Conservation (phyloP, 2,329 filamentous ascomycete species). For the Neopestalotiopsis clavispora region DNA sequence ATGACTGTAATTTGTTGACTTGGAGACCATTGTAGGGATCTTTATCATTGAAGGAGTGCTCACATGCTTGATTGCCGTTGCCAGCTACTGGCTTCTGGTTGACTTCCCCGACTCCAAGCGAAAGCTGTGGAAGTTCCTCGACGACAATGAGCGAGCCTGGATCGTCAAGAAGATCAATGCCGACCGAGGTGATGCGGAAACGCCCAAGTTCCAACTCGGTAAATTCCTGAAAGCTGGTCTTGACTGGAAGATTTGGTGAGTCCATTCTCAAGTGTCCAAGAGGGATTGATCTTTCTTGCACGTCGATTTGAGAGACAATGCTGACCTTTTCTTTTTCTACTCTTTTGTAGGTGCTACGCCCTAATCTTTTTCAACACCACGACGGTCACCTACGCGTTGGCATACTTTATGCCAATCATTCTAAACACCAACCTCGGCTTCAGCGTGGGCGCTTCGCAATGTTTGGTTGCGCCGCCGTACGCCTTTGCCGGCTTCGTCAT, state of each 20-base stretch:
- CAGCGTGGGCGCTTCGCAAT: conserved; percentile 66
- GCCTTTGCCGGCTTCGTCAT: conserved; percentile 68
- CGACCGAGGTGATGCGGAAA: conserved; percentile 52
- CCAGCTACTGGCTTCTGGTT: conserved; percentile 49
- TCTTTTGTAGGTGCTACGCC: conserved; percentile 58
- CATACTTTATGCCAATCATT: conserved; percentile 81
- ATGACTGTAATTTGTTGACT: neutral
- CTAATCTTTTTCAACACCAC: conserved; percentile 69
- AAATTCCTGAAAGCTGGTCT: conserved; percentile 40
- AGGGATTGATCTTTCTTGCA: no score
- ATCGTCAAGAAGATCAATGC: conserved; percentile 44
- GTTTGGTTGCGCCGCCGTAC: conserved; percentile 74
- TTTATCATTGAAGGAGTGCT: conserved; percentile 52
- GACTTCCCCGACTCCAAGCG: conserved; percentile 53
- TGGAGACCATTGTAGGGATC: neutral
- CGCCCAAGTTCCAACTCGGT: conserved; percentile 48
- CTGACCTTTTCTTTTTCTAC: neutral
- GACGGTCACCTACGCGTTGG: conserved; percentile 75
- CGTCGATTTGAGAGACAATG: neutral
- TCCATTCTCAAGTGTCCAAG: neutral
- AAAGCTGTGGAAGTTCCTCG: conserved; percentile 45
- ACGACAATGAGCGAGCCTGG: conserved; percentile 41
- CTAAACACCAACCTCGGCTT: conserved; percentile 69
- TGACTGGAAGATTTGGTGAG: conserved; percentile 22
- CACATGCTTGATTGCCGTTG: conserved; percentile 52